phyloP scores from a whole-genome alignment of 2,329 filamentous ascomycete genomes.

The Talaromyces verruculosus region DNA sequence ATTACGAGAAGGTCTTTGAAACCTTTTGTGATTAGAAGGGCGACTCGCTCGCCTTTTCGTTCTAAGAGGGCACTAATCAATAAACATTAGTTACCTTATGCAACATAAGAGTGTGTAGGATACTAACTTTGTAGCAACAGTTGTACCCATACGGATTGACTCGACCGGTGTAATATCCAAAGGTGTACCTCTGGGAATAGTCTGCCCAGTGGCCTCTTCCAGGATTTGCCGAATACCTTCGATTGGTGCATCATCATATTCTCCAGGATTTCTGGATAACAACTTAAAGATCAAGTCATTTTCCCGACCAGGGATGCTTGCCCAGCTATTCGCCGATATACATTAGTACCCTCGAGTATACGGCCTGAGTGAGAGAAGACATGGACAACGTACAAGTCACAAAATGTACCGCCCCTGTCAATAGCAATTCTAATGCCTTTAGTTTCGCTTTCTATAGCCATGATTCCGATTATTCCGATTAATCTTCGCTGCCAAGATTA shows the following conservation, averaged over 20 bases:
- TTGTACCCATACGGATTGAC: slow-evolving; percentile 82
- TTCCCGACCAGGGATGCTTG: slow-evolving; percentile 25
- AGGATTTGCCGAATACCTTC: slow-evolving; percentile 76
- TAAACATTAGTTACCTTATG: slow-evolving; percentile 45
- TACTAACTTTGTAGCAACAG: slow-evolving; percentile 72
- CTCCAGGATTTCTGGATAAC: slow-evolving; percentile 30
- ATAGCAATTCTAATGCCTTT: slow-evolving; percentile 22
- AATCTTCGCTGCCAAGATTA: background rate
- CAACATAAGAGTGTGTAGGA: background rate
- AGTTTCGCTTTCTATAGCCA: slow-evolving; percentile 12
- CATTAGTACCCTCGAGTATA: background rate
- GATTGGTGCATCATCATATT: slow-evolving; percentile 59
- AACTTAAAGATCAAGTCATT: slow-evolving; percentile 31
- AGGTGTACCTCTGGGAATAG: slow-evolving; percentile 24
- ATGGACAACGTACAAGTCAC: slow-evolving; percentile 23
- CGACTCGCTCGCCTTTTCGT: slow-evolving; percentile 79
- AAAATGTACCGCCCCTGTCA: slow-evolving; percentile 29
- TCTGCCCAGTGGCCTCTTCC: slow-evolving; percentile 23
- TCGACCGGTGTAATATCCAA: slow-evolving; percentile 24
- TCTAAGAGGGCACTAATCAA: slow-evolving; percentile 80
- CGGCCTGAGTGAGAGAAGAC: background rate
- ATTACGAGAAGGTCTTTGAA: slow-evolving; percentile 82
- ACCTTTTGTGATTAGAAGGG: slow-evolving; percentile 77
- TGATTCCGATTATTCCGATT: background rate
- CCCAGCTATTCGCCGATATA: slow-evolving; percentile 20